A percentile compares a stretch with the other conserved stretches of the same genome.
Conservation (phyloP, 139 green algal genomes). For the Picochlorum sp. region DNA sequence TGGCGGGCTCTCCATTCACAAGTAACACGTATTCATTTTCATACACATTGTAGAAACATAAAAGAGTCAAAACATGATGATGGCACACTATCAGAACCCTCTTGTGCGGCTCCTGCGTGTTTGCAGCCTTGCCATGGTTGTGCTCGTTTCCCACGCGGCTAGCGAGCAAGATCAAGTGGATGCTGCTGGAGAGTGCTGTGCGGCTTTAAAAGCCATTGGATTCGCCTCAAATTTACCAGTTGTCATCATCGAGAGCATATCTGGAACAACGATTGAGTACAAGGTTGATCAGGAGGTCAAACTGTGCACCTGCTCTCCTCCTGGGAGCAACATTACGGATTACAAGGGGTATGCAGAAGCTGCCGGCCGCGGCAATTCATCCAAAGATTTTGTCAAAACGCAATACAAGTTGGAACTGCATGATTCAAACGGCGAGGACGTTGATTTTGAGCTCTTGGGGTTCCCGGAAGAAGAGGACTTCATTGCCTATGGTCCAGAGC, state of each 20-base stretch:
- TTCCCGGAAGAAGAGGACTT: constrained; percentile 42
- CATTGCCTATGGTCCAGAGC: constrained; percentile 42
- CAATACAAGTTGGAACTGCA: constrained; percentile 21
- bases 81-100: too few species aligned
- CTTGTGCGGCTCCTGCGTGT: too few species aligned
- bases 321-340: constrained; percentile 12
- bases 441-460: constrained; percentile 25
- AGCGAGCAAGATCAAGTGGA: too few species aligned
- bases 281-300: constrained; percentile 1
- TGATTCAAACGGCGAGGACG: constrained; percentile 2
- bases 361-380: constrained; percentile 15
- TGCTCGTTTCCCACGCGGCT: too few species aligned
- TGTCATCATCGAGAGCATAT: constrained; percentile 29
- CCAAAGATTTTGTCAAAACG: constrained; percentile 33
- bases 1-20: too few species aligned
- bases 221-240: constrained; percentile 35
- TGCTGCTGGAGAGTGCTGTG: constrained; percentile 9
- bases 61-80: too few species aligned
- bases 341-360: constrained; percentile 19
- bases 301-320: constrained; percentile 26
- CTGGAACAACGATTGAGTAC: constrained; percentile 20
- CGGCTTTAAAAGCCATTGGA: constrained; percentile 15
- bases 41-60: too few species aligned
- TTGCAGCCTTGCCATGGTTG: too few species aligned
- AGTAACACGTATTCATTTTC: too few species aligned